These are phyloP conservation scores for Fistulifera pelliculosa DNA, from an alignment of 108 stramenopile genomes.

Conservation along the genomic window DNA sequence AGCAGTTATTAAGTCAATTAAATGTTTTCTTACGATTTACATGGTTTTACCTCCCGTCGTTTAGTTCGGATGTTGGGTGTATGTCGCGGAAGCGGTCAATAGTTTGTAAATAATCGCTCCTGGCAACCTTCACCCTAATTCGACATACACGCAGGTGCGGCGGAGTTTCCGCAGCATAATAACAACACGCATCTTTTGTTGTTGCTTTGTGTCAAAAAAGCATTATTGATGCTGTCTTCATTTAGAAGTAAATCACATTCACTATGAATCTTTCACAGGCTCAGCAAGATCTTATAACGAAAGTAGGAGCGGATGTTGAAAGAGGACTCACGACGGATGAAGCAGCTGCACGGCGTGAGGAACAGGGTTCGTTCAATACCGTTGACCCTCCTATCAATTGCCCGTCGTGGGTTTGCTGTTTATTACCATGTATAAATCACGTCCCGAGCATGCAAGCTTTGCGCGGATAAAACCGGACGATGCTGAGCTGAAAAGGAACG, in stretches of 20 bases:
- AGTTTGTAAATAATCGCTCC: no score
- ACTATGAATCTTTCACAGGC: constrained; percentile 22
- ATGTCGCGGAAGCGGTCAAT: no score
- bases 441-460: constrained; percentile 70
- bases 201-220: no score
- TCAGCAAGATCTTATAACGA: constrained; percentile 24
- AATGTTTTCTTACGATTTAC: no score
- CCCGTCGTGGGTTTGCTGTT: constrained; percentile 71
- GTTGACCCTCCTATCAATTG: constrained; percentile 64
- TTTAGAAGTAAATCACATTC: not conserved
- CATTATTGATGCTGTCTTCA: no score
- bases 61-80: no score
- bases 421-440: constrained; percentile 78
- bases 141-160: no score
- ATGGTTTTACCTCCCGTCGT: no score
- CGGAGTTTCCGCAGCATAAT: no score
- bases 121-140: no score
- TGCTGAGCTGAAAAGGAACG: constrained; percentile 70
- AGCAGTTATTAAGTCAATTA: no score
- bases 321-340: constrained; percentile 51
- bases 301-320: constrained; percentile 15
- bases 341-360: constrained; percentile 43
- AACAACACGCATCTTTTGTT: no score
- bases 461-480: constrained; percentile 64
- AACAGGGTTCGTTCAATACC: constrained; percentile 37